These are phyloP conservation scores for Vitis rotundifolia DNA, from an alignment of 164 flowering plant genomes.

Conservation along the genomic window DNA sequence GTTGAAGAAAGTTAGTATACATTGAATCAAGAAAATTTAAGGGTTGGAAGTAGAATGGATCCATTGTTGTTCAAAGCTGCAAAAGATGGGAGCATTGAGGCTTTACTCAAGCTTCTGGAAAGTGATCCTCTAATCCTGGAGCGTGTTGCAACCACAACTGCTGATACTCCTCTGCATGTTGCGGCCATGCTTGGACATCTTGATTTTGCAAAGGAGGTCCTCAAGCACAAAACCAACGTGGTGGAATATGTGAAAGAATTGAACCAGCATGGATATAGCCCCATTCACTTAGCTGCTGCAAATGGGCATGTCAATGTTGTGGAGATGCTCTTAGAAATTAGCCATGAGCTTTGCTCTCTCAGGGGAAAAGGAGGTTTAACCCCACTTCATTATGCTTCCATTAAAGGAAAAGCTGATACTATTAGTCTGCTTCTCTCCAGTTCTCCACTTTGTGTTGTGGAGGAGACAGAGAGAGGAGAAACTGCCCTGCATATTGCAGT, in stretches of 20 bases:
- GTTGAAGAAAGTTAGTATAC: too few species aligned
- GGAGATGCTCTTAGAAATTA: not conserved
- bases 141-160: not conserved
- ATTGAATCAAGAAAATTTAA: too few species aligned
- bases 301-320: not conserved
- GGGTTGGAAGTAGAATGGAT: not conserved
- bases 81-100: not conserved
- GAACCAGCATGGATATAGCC: not conserved
- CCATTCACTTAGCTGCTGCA: not conserved
- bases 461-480: too few species aligned
- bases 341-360: too few species aligned
- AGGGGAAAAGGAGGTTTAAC: too few species aligned
- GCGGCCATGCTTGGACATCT: not conserved
- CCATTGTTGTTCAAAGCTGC: not conserved
- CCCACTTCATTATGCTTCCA: too few species aligned
- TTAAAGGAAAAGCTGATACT: too few species aligned
- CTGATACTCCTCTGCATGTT: conserved; percentile 10
- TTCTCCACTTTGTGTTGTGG: not conserved
- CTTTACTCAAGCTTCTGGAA: not conserved
- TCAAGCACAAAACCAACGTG: too few species aligned
- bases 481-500: not conserved
- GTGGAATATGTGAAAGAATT: not conserved
- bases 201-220: not conserved
- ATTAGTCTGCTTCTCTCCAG: not conserved
- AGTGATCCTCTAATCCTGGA: conserved; percentile 6